Evolutionary conservation across 495 filamentous ascomycete species (phyloP), one percentile per base, ranked within the genome.

Genomic region (Thozetella sp.): DNA sequence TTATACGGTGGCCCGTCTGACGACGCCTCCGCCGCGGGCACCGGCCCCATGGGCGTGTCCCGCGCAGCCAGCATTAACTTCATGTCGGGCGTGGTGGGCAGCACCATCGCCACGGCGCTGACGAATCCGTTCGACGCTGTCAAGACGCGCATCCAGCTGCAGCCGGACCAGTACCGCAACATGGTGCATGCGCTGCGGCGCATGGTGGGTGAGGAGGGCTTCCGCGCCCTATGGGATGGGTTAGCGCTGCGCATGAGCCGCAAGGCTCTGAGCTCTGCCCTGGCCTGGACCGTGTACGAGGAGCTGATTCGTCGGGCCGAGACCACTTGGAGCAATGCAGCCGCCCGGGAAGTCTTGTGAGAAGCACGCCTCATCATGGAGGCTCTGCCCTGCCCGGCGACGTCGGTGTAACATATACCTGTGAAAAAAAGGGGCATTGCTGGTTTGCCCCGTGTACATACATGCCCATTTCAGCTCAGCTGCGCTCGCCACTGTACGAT

Each of bases 251-350:
- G 95, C 55, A 96, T 97, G 80, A 89, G 85, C 30, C 82, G 95
- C 63, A 99, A 99, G 77, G 96, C 93, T 17, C 68, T 97, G 3
- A 97, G 93, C 68, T 90, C 86, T 37, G 96, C 95, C 25, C 80
- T 98, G 60, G 93, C 93, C 9, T 99, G 95, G 95, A 97, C 93
- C 20, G 80, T 97, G 22, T 99, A 99, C 68, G 95, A 99, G 76
- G 94, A 97, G 71, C 72, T 97, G 58, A 88, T 99, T 62, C 76
- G 93, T 34, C 69, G 81, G 57, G 92, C 90, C 15, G 92, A 96
- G 77, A 81, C 71, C 53, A 81, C 79, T 19, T 89, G 87, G 81
- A 54, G 27, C 53, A 51, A 48, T 24, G 52, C 27, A 3, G 52
- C 53, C n/a, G 51, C 25, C 10, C 55, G 55, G 10, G 53, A 37